Conservation (phyloP, 208 protist genomes). For the Crithidia thermophila region DNA sequence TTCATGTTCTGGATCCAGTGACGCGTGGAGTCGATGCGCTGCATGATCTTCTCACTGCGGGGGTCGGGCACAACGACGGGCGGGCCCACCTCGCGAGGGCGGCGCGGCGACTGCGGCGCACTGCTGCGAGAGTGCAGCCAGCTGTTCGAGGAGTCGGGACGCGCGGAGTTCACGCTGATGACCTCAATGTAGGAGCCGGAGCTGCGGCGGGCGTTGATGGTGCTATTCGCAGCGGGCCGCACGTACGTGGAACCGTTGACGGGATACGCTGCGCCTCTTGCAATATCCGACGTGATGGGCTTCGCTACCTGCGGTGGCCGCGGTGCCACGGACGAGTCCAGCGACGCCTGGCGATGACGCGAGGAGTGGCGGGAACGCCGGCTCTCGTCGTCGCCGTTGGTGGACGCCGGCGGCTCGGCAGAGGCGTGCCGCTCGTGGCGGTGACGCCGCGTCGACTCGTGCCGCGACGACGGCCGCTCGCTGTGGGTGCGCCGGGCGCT, state of each 20-base stretch:
- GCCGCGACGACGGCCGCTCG: constrained; percentile 6
- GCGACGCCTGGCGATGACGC: constrained; percentile 3
- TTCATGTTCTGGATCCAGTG: constrained; percentile 64
- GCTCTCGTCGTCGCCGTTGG: constrained; percentile 13
- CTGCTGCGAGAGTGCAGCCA: constrained; percentile 8
- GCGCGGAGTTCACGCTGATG: constrained; percentile 38
- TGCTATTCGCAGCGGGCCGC: constrained; percentile 6
- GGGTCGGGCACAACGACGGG: constrained; percentile 22
- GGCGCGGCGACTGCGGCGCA: constrained; percentile 30
- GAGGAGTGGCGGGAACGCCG: constrained; percentile 11
- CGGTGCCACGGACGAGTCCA: constrained; percentile 11
- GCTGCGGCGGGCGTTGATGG: constrained; percentile 16
- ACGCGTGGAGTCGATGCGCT: constrained; percentile 52
- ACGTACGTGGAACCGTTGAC: constrained; percentile 19
- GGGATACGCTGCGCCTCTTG: background rate
- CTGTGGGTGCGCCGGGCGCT: constrained; percentile 24
- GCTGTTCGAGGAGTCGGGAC: constrained; percentile 12
- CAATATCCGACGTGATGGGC: background rate
- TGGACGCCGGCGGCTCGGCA: background rate
- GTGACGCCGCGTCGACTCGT: constrained; percentile 18
- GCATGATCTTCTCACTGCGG: constrained; percentile 20
- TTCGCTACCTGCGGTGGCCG: background rate
- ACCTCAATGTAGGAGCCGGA: constrained; percentile 48
- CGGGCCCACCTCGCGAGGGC: constrained; percentile 9
- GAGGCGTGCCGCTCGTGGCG: constrained; percentile 10